phyloP scores from a whole-genome alignment of 2,329 filamentous ascomycete species.

The Claviceps pazoutovae region DNA sequence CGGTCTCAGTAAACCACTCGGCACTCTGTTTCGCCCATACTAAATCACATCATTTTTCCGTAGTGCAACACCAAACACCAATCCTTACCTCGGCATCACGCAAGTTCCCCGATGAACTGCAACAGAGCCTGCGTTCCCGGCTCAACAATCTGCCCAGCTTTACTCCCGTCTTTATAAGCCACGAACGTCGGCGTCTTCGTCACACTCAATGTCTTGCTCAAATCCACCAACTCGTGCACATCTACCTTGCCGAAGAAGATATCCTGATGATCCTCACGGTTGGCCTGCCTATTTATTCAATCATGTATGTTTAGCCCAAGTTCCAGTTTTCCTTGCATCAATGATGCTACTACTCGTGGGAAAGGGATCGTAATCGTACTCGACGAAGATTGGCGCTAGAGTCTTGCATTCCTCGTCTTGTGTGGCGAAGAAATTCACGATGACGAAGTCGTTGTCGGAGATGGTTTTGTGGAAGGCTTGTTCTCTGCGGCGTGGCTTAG shows the following conservation, averaged over 20 bases:
- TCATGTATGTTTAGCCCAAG: too few relatives aligned
- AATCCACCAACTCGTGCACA: not conserved
- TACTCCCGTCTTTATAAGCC: not conserved
- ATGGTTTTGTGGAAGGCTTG: not conserved
- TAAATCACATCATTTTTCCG: too few relatives aligned
- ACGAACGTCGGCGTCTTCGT: conserved; percentile 2
- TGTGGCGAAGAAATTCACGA: conserved; percentile 4
- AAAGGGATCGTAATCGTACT: not conserved
- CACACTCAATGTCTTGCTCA: not conserved
- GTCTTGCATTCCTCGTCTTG: conserved; percentile 2
- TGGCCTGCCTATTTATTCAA: conserved; percentile 1
- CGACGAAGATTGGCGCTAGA: conserved; percentile 5
- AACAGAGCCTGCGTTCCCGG: conserved; percentile 3
- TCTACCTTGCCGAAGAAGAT: conserved; percentile 3
- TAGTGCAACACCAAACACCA: not conserved
- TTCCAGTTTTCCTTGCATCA: not conserved
- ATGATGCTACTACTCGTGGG: not conserved
- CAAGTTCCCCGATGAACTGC: conserved; percentile 1
- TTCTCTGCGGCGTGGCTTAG: not conserved
- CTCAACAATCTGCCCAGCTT: not conserved
- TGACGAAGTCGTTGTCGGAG: not conserved
- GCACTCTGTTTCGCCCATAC: too few relatives aligned
- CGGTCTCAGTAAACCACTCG: too few relatives aligned
- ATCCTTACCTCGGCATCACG: not conserved
- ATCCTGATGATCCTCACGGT: conserved; percentile 1